Base-by-base conservation (phyloP, 345 rosid species). In the Eucalyptus lansdowneana region DNA sequence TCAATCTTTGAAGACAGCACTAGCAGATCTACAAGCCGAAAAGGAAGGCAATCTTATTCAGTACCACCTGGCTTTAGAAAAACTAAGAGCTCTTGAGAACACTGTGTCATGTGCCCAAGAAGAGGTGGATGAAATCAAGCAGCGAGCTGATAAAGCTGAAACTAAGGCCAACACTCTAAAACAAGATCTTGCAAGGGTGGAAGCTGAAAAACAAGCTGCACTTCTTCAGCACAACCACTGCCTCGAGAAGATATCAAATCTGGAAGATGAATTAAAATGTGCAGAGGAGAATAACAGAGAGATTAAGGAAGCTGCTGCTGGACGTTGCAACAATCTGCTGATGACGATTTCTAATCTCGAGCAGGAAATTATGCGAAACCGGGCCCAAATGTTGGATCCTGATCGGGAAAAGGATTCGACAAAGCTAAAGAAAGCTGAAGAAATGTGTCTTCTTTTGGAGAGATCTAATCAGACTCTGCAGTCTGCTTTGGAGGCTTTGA, bases 151-250 rank as follows among this genome's bases (percentile, higher is more conserved):
- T 89, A 92, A 93, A 92, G 96, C 95, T 72, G 98, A 96, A 93
- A 89, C 27, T 47, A 96, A 94, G 92, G 85, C 85, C 5, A 3
- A 76, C 13, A 40, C 85, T 40, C 92, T 96, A 90, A 94, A 92
- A 92, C 91, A 94, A 91, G 96, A 93, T 86, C 93, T 97, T 89
- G 93, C 72, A 81, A 91, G 90, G 90, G 88, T 94, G 29, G 94
- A 96, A 92, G 95, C 93, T 85, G 99, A 96, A 89, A 96, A 98
- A 88, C 98, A 94, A 88, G 94, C 91, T 88, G 94, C 94, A 87
- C 90, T 93, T 92, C 89, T 90, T 90, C 95, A 93, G 87, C 94
- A 92, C 91, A 91, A 88, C 87, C 94, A 92, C 80, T 93, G 95
- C 83, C 89, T 94, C 89, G 96, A 95, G 91, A 94, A 91, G 91